Base-by-base conservation (phyloP, 768 basidiomycete genomes). In the Russula sp. region DNA sequence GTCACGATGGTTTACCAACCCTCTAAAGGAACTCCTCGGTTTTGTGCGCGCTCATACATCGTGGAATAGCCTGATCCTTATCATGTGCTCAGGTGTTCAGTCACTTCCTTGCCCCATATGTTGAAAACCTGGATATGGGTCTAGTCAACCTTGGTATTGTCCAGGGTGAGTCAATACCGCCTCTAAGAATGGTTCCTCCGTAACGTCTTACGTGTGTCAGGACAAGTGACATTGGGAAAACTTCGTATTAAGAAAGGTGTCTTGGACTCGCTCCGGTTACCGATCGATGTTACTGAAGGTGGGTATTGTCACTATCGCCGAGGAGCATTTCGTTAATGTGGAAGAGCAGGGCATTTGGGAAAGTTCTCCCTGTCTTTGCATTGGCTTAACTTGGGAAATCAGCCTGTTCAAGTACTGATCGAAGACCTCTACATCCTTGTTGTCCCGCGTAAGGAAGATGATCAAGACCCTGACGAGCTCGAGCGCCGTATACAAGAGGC, bases 351-450 rank as follows among this genome's bases (percentile, higher is more conserved):
- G 42, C 84, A 92, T 75, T 80, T 95, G 53, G 94, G 94, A 34
- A 90, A 85, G 70, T 87, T 96, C 70, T 90, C 90, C 0, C 75
- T 96, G 20, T 91, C 88, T 36, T 81, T 96, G 18, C 87, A 94
- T 67, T 95, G 92, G 91, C 85, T 90, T 80, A 92, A 92, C 72
- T 77, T 95, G 54, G 87, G 88, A 46, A 93, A 88, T 72, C 88
- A 90, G 72, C 96, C 97, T 0, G 92, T 94, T 30, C 92, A 96
- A 71, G 83, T 98, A 59, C 75, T 89, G 62, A 83, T 99, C 64
- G 94, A 98, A 77, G 92, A 99, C 75, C 88, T 98, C 42, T 97
- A 94, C 75, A 84, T 99, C 24, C 87, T 99, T 59, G 94, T 95
- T 20, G 84, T 92, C 36, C 92, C 97, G 32, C 86, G 89, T 14